These are phyloP conservation scores for Sergeia podlipaevii DNA, from an alignment of 208 protist species.

Conservation along the genomic window DNA sequence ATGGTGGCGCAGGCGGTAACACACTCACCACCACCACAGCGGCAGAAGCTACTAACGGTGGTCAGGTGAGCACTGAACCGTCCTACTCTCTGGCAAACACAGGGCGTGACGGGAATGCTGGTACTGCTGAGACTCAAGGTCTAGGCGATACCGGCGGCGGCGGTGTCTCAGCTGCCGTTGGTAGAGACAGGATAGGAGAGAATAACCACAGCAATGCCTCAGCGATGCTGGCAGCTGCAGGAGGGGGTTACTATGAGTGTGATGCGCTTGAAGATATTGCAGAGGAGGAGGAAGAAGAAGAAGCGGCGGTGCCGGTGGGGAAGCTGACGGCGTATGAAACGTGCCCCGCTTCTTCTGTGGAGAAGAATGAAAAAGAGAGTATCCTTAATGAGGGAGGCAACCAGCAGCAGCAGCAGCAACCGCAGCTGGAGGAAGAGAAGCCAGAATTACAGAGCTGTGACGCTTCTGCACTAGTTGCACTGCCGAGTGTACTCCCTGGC, in stretches of 20 bases:
- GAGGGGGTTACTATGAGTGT: conserved; percentile 15
- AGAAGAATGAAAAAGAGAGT: too few relatives aligned
- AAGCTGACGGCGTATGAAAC: background rate
- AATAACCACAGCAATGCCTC: background rate
- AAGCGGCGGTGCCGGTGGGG: conserved; percentile 1
- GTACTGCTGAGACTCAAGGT: too few relatives aligned
- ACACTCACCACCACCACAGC: background rate
- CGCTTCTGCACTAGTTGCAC: too few relatives aligned
- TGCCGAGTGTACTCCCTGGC: too few relatives aligned
- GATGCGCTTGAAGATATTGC: conserved; percentile 16
- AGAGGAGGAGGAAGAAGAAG: background rate
- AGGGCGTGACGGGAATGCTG: too few relatives aligned
- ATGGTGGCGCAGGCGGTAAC: background rate
- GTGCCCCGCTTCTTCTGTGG: too few relatives aligned
- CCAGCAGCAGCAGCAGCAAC: too few relatives aligned
- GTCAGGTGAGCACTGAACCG: background rate
- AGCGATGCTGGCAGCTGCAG: too few relatives aligned
- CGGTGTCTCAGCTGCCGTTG: background rate
- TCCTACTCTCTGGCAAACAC: background rate
- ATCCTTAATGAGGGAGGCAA: too few relatives aligned
- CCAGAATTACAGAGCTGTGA: too few relatives aligned
- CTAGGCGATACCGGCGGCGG: background rate
- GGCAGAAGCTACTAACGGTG: background rate
- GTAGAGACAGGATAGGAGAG: background rate
- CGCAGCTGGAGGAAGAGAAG: too few relatives aligned